Evolutionary conservation across 2,329 filamentous ascomycete species (phyloP), one percentile per base, ranked within the genome.

Genomic region (Colletotrichum lini): DNA sequence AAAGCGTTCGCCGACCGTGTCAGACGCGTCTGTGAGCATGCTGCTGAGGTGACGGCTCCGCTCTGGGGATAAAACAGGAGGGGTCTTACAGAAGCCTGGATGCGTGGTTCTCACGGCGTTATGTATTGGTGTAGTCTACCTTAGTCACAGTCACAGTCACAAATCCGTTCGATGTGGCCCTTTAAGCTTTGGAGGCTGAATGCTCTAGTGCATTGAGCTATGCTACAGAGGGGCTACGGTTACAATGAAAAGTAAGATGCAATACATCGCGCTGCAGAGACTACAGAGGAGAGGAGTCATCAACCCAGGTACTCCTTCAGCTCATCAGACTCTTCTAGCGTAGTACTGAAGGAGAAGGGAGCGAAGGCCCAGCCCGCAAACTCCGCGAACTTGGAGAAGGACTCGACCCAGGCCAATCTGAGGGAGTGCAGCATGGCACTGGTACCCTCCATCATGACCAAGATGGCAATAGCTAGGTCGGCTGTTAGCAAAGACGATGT

Each of bases 321-420:
- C 67, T 88, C 86, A 74, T 91, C 89, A 72, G 96, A 94, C 80
- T 98, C 95, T 82, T 98, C 95, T 75, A 98, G 83, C 80, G 97
- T 84, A 45, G 89, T 87, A 84, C 92, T 91, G 82, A 98, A 98
- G 74, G 93, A 96, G 80, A 98, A 98, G 5, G 95, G 95, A 78
- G 92, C 87, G 82, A 98, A 98, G 2, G 94, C 88, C 82, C 95
- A 90, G 65, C 95, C 95, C 71, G 94, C 93, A 78, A 96, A 96
- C 80, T 97, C 92, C 82, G 97, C 97, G 86, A 97, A 96, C 86
- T 98, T 98, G 84, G 94, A 97, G 91, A 98, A 98, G 21, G 95
- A 96, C 83, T 98, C 96, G 73, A 98, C 95, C 95, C 95, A 98
- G 77, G 97, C 95, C 79, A 98, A 85, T 87, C 95, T 90, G 76